Conservation (phyloP, 2,329 filamentous ascomycete species). For the Colletotrichum kahawae region DNA sequence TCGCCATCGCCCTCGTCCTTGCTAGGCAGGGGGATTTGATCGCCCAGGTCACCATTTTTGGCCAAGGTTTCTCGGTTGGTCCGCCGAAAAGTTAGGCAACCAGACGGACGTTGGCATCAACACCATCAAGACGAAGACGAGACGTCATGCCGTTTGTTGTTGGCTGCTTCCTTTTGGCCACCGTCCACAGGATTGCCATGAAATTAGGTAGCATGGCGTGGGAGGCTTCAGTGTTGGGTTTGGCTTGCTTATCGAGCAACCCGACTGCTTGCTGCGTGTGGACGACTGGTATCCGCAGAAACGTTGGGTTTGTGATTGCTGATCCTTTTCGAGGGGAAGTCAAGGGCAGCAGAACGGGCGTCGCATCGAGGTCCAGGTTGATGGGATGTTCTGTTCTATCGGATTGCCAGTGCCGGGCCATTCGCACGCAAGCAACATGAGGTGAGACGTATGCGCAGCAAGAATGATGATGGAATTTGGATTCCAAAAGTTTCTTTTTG, state of each 20-base stretch:
- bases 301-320: background rate
- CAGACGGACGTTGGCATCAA: background rate
- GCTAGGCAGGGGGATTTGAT: background rate
- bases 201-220: background rate
- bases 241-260: background rate
- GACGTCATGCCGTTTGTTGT: background rate
- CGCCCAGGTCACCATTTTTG: background rate
- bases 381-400: background rate
- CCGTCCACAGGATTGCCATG: background rate
- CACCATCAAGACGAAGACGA: background rate
- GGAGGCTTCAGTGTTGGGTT: background rate
- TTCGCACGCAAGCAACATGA: background rate
- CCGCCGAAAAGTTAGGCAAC: slow-evolving; percentile 2
- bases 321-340: background rate
- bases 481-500: background rate
- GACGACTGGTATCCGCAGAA: background rate
- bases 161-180: background rate
- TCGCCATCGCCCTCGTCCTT: background rate
- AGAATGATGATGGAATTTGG: background rate
- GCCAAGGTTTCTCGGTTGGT: slow-evolving; percentile 12
- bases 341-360: background rate
- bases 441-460: background rate
- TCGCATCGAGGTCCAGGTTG: background rate
- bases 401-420: background rate
- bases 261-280: background rate